phyloP scores from a whole-genome alignment of 1,284 basidiomycete species.

The Fomitopsis pinicola region DNA sequence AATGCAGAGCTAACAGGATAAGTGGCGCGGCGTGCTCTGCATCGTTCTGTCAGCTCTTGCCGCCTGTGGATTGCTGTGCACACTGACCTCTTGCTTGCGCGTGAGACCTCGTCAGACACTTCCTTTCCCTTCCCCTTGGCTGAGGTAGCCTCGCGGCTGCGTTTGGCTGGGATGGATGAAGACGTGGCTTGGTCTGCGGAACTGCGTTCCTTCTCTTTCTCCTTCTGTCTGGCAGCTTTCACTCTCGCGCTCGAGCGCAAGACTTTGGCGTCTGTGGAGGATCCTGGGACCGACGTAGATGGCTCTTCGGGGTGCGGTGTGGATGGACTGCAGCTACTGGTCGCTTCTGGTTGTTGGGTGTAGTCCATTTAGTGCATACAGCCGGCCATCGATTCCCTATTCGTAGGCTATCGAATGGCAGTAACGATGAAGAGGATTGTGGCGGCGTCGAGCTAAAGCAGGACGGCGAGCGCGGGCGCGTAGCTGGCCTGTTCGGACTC shows the following conservation, averaged over 20 bases:
- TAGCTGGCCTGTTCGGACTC: conserved; percentile 3
- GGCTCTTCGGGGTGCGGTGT: conserved; percentile 24
- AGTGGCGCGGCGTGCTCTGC: conserved; percentile 56
- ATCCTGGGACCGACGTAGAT: conserved; percentile 23
- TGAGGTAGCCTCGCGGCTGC: conserved; percentile 45
- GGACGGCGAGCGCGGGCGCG: conserved; percentile 6
- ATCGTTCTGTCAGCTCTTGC: conserved; percentile 12
- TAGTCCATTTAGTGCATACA: conserved; percentile 83
- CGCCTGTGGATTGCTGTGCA: conserved; percentile 10
- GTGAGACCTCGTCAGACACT: conserved; percentile 44
- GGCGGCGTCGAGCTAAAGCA: conserved; percentile 9
- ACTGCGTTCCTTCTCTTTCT: conserved; percentile 41
- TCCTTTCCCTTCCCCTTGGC: conserved; percentile 66
- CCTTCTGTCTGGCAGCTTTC: conserved; percentile 69
- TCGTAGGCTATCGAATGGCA: conserved; percentile 24
- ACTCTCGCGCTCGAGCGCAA: conserved; percentile 73
- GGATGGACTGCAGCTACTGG: conserved; percentile 50
- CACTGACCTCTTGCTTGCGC: conserved; percentile 57
- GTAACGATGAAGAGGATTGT: conserved; percentile 5
- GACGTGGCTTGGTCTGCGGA: conserved; percentile 41
- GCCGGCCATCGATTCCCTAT: conserved; percentile 71
- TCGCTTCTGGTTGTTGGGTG: conserved; percentile 65
- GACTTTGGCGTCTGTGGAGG: conserved; percentile 38
- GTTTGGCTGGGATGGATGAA: conserved; percentile 42
- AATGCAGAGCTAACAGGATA: conserved; percentile 42